A percentile compares a stretch with the other conserved stretches of the same genome.
phyloP scores from a whole-genome alignment of 441 rosid genomes.

The Gossypium lobatum region DNA sequence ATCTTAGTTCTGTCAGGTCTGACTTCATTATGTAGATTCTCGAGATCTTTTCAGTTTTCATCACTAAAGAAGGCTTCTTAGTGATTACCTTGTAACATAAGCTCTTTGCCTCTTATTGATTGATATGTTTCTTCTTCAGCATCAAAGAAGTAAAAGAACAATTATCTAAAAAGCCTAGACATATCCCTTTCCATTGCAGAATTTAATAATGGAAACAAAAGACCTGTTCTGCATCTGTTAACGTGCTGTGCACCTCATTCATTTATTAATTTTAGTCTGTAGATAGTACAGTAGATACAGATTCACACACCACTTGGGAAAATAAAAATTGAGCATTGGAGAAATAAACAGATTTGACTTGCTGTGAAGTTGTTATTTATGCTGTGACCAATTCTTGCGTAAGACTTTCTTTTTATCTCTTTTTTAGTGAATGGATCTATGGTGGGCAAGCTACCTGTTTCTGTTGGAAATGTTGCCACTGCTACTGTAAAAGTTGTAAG shows the following conservation, averaged over 20 bases:
- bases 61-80: not conserved
- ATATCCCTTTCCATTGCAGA: not conserved
- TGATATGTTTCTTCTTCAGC: not conserved
- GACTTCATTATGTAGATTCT: conserved; percentile 4
- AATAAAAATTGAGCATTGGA: not conserved
- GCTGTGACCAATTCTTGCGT: conserved; percentile 21
- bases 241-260: not conserved
- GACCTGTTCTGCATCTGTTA: not conserved
- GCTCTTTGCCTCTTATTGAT: conserved; percentile 3
- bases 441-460: conserved; percentile 58
- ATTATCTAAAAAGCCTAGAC: not conserved
- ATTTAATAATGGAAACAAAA: not conserved
- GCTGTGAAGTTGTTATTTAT: conserved; percentile 1
- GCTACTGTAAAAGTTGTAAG: conserved; percentile 94
- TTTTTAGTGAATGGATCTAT: conserved; percentile 65
- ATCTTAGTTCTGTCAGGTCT: not conserved
- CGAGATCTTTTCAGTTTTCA: not conserved
- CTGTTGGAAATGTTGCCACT: conserved; percentile 64
- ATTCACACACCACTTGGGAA: not conserved
- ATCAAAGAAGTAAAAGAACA: not conserved
- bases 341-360: not conserved
- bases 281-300: conserved; percentile 2
- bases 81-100: not conserved
- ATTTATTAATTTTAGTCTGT: conserved; percentile 1
- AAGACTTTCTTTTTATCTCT: conserved; percentile 17